Evolutionary conservation across 345 rosid genomes (phyloP).

Genomic region (Eucalyptus fibrosa): DNA sequence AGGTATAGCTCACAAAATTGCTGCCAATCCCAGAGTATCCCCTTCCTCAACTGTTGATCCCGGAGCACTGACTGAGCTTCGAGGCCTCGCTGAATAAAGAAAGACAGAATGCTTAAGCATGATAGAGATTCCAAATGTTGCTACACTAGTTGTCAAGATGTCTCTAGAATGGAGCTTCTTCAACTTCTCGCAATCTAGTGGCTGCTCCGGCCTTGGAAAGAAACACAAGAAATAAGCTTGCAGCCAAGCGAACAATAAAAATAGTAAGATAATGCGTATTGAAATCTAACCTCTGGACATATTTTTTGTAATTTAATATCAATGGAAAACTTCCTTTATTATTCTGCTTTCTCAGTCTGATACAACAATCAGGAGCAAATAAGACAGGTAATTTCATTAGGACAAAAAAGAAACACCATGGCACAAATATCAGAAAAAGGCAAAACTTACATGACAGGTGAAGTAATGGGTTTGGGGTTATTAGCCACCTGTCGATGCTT

Average conservation of each 20-base stretch:
- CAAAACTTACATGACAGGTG: background rate
- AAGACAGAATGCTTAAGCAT: background rate
- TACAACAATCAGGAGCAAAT: background rate
- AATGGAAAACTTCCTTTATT: background rate
- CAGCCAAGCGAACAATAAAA: background rate
- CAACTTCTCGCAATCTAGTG: background rate
- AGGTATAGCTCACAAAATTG: conserved; percentile 29
- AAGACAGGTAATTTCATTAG: background rate
- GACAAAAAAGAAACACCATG: background rate
- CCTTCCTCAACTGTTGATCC: conserved; percentile 52
- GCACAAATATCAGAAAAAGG: background rate
- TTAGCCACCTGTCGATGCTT: background rate
- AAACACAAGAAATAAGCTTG: background rate
- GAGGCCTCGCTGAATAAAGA: conserved; percentile 37
- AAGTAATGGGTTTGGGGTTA: background rate
- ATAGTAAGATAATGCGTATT: background rate
- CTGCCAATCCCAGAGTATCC: conserved; percentile 56
- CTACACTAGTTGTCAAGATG: background rate
- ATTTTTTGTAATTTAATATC: background rate
- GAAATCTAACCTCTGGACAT: background rate
- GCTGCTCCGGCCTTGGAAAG: background rate
- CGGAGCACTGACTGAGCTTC: conserved; percentile 22
- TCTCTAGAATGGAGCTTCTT: background rate
- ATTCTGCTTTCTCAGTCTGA: background rate
- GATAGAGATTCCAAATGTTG: background rate